Conservation (phyloP, 2,329 filamentous ascomycete genomes). For the Monilinia polystroma region DNA sequence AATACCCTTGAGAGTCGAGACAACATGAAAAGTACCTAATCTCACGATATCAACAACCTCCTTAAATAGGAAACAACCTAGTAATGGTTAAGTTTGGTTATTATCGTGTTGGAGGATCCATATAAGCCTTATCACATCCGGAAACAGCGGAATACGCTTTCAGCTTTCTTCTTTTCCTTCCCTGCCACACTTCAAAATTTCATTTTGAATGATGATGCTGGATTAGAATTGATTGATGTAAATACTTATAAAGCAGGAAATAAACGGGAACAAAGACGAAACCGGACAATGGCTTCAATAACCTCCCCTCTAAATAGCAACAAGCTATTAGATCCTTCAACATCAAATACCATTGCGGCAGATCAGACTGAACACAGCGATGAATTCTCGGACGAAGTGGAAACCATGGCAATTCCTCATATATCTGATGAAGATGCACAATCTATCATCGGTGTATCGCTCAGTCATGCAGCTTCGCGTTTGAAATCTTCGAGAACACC, state of each 20-base stretch:
- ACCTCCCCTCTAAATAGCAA: not conserved
- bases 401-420: conserved; percentile 30
- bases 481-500: conserved; percentile 55
- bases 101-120: conserved; percentile 6
- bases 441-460: conserved; percentile 58
- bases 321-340: not conserved
- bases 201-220: not conserved
- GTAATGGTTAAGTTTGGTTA: not conserved
- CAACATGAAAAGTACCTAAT: not conserved
- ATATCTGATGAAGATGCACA: conserved; percentile 53
- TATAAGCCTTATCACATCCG: conserved; percentile 22
- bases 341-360: conserved; percentile 22
- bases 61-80: not conserved
- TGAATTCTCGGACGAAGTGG: conserved; percentile 29
- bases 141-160: conserved; percentile 12
- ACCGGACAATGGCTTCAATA: conserved; percentile 16
- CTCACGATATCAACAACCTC: not conserved
- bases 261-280: conserved; percentile 20
- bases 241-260: conserved; percentile 8
- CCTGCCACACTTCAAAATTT: conserved; percentile 13
- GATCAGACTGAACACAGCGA: conserved; percentile 24
- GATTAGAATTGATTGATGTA: not conserved
- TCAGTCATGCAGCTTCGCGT: conserved; percentile 57
- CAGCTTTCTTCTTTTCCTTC: conserved; percentile 2
- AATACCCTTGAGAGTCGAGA: not conserved